These are phyloP conservation scores for Xylaria sp. DNA, from an alignment of 2,329 filamentous ascomycete species.

Conservation along the genomic window DNA sequence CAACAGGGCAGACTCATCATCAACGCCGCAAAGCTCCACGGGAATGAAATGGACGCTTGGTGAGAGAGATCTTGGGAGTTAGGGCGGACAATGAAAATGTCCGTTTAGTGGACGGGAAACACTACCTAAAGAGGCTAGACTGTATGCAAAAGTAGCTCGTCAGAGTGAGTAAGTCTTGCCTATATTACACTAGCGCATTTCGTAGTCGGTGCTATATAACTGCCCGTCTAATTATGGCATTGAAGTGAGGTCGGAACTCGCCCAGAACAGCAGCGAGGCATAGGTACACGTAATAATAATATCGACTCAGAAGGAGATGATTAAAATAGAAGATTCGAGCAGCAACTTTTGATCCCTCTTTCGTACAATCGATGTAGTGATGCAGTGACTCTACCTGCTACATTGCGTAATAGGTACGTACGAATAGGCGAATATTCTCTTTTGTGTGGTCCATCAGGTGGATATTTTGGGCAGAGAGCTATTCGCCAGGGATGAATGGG, in stretches of 20 bases:
- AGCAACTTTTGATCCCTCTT: too few relatives aligned
- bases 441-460: neutral
- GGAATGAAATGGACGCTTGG: neutral
- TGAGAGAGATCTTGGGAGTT: neutral
- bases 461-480: neutral
- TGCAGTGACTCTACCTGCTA: neutral
- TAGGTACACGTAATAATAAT: too few relatives aligned
- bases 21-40: neutral
- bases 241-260: too few relatives aligned
- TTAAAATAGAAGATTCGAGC: too few relatives aligned
- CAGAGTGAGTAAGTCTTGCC: neutral
- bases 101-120: neutral
- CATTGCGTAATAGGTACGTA: neutral
- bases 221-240: too few relatives aligned
- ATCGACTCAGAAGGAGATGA: too few relatives aligned
- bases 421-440: neutral
- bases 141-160: neutral
- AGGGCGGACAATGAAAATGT: neutral
- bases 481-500: neutral
- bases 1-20: neutral
- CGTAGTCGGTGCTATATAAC: too few relatives aligned
- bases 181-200: neutral
- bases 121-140: neutral
- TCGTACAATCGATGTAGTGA: too few relatives aligned
- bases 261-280: too few relatives aligned